Conservation (phyloP, 768 basidiomycete species). For the Polyporus arcularius region DNA sequence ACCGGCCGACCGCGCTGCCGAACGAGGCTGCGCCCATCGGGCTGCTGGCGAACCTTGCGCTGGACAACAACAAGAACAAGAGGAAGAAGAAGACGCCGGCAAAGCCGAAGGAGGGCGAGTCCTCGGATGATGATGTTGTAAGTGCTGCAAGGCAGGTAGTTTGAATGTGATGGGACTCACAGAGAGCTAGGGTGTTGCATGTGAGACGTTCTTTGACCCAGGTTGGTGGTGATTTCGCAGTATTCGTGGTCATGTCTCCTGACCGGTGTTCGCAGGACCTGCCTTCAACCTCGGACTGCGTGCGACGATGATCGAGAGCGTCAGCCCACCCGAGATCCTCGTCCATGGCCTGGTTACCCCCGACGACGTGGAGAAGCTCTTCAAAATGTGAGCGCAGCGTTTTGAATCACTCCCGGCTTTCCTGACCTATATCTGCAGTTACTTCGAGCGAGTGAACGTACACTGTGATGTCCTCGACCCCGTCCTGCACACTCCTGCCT, state of each 20-base stretch:
- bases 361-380: conserved; percentile 80
- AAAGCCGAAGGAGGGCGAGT: conserved; percentile 15
- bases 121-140: conserved; percentile 61
- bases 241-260: not conserved
- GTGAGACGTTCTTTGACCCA: conserved; percentile 78
- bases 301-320: conserved; percentile 71
- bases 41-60: conserved; percentile 68
- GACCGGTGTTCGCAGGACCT: conserved; percentile 47
- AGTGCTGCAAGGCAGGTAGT: conserved; percentile 16
- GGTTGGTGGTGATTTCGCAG: conserved; percentile 41
- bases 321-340: conserved; percentile 80
- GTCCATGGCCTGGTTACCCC: conserved; percentile 78
- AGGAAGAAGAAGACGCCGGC: conserved; percentile 28
- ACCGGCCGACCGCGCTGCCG: conserved; percentile 53
- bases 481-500: conserved; percentile 75
- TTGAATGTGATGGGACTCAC: not conserved
- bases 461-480: conserved; percentile 77
- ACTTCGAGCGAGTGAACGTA: conserved; percentile 69
- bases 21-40: conserved; percentile 76
- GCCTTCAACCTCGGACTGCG: conserved; percentile 71
- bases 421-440: conserved; percentile 43
- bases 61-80: conserved; percentile 56
- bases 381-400: conserved; percentile 66
- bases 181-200: conserved; percentile 68
- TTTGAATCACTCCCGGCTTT: not conserved